Conservation (phyloP, 2,329 filamentous ascomycete species). For the Stagonosporopsis vannaccii region DNA sequence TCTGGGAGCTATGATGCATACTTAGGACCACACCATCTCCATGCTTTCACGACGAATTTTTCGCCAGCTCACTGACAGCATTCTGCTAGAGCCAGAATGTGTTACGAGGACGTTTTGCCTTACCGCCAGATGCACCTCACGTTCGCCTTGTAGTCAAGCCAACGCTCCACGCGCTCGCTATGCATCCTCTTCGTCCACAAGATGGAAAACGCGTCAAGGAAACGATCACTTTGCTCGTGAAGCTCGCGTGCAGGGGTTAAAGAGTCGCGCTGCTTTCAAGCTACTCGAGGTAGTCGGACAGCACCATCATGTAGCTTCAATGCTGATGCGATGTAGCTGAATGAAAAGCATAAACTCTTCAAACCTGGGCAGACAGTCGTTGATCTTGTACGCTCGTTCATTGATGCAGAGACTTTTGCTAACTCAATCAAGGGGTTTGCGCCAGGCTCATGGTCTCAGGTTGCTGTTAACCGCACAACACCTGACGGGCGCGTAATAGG, state of each 20-base stretch:
- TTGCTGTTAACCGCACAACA: constrained; percentile 79
- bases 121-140: constrained; percentile 24
- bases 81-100: constrained; percentile 32
- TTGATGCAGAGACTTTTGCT: constrained; percentile 13
- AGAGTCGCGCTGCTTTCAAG: constrained; percentile 93
- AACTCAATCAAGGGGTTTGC: constrained; percentile 70
- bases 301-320: not conserved
- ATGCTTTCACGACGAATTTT: constrained; percentile 51
- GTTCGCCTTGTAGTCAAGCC: constrained; percentile 10
- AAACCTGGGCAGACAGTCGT: constrained; percentile 82
- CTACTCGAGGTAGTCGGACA: constrained; percentile 74
- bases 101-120: constrained; percentile 17
- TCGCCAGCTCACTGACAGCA: constrained; percentile 45
- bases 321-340: constrained; percentile 65
- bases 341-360: constrained; percentile 82
- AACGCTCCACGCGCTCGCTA: constrained; percentile 18
- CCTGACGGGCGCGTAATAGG: constrained; percentile 84
- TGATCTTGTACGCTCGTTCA: constrained; percentile 69
- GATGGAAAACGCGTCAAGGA: constrained; percentile 83
- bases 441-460: constrained; percentile 70
- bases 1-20: constrained; percentile 24
- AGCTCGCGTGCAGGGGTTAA: constrained; percentile 80
- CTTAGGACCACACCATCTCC: constrained; percentile 15
- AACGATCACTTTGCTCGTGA: constrained; percentile 75
- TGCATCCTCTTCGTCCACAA: constrained; percentile 61